These are phyloP conservation scores for Venturia asperata DNA, from an alignment of 2,329 filamentous ascomycete genomes.

Conservation along the genomic window DNA sequence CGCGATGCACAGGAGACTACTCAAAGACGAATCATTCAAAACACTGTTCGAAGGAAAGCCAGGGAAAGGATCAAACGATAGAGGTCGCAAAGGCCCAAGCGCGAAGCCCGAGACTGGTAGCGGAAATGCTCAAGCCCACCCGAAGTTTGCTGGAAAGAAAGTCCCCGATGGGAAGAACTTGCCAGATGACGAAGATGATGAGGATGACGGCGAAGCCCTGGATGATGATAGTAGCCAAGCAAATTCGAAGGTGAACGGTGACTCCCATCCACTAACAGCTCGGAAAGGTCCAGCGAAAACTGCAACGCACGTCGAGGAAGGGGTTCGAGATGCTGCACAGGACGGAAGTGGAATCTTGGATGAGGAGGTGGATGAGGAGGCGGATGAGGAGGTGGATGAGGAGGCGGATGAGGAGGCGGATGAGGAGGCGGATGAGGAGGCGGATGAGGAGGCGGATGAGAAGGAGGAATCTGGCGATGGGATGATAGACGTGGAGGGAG, in stretches of 20 bases:
- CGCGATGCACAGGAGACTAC: not conserved
- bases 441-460: no score
- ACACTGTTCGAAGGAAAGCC: not conserved
- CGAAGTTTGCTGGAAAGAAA: not conserved
- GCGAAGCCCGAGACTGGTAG: not conserved
- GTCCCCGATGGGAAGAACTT: not conserved
- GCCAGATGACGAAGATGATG: not conserved
- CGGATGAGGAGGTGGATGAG: no score
- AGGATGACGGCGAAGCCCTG: not conserved
- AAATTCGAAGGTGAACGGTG: not conserved
- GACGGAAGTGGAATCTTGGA: not conserved
- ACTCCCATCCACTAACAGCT: not conserved
- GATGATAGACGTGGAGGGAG: not conserved
- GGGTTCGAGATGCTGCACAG: not conserved
- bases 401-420: no score
- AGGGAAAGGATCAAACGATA: not conserved
- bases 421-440: no score
- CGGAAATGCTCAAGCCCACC: not conserved
- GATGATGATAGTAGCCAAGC: not conserved
- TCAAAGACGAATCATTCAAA: not conserved
- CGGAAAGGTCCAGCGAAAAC: not conserved
- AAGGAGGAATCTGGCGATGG: not conserved
- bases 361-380: no score
- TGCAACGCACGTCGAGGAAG: not conserved
- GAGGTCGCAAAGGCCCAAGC: not conserved